Evolutionary conservation across 371 early-diverging fungal species (phyloP).

Genomic region (Actinomortierella wolfii): DNA sequence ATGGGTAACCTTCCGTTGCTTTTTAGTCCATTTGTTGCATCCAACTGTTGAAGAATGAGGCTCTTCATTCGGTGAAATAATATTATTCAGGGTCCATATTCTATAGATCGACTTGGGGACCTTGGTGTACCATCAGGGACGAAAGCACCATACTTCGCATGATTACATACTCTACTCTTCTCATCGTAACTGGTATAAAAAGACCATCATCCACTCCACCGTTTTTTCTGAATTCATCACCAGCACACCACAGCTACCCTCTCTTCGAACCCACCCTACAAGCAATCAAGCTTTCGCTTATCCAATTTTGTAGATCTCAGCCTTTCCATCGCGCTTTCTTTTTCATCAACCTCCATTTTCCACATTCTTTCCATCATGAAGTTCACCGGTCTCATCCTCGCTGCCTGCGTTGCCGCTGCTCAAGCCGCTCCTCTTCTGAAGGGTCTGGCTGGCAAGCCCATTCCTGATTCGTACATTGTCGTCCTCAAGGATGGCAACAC

Average conservation of each 20-base stretch:
- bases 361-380: constrained; percentile 17
- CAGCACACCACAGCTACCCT: neutral
- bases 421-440: constrained; percentile 13
- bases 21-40: no score
- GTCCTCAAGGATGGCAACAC: constrained; percentile 29
- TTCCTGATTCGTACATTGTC: constrained; percentile 42
- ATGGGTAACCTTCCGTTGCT: no score
- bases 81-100: no score
- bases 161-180: no score
- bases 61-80: no score
- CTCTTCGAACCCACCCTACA: no score
- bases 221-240: constrained; percentile 4
- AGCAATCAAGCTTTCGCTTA: no score
- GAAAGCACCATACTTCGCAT: no score
- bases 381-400: constrained; percentile 22
- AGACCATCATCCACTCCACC: neutral
- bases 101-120: no score
- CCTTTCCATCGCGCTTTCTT: neutral
- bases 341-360: neutral
- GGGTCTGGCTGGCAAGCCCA: constrained; percentile 11
- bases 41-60: no score
- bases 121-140: no score
- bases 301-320: no score
- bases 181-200: constrained; percentile 7
- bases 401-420: constrained; percentile 17